Conservation (phyloP, 305 asterid genomes). For the Rubia occidens region DNA sequence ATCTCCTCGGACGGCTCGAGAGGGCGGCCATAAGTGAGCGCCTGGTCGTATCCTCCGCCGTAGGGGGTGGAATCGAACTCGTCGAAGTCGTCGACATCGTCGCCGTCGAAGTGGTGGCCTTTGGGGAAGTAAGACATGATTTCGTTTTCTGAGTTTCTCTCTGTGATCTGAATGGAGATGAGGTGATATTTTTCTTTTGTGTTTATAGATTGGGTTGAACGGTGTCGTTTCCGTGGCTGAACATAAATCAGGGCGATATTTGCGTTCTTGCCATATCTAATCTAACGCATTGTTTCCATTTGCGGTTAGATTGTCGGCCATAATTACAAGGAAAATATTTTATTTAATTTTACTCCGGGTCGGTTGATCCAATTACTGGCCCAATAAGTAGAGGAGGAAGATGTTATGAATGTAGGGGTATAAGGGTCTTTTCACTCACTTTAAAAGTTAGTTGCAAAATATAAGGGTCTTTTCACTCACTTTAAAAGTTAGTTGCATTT, state of each 20-base stretch:
- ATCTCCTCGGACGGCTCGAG: constrained; percentile 61
- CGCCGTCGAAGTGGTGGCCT: constrained; percentile 47
- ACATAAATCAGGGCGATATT: background rate
- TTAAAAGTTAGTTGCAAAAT: too few relatives aligned
- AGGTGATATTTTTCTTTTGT: background rate
- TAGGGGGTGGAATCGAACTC: constrained; percentile 80
- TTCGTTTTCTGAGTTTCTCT: background rate
- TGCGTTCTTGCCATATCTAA: background rate
- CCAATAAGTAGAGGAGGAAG: too few relatives aligned
- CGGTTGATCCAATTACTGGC: too few relatives aligned
- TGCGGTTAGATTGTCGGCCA: background rate
- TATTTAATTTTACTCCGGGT: too few relatives aligned
- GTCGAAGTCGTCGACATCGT: constrained; percentile 56
- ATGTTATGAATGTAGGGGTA: too few relatives aligned
- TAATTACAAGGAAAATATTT: background rate
- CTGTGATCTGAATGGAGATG: background rate
- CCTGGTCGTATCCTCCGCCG: constrained; percentile 74
- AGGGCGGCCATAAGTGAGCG: constrained; percentile 59
- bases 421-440: too few relatives aligned
- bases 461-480: too few relatives aligned
- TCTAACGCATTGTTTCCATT: background rate
- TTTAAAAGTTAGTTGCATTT: too few relatives aligned
- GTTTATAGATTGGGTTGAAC: background rate
- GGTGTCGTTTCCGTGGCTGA: background rate
- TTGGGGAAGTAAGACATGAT: constrained; percentile 73